Evolutionary conservation across 2,329 filamentous ascomycete species (phyloP).

Genomic region (Monosporascus sp.): DNA sequence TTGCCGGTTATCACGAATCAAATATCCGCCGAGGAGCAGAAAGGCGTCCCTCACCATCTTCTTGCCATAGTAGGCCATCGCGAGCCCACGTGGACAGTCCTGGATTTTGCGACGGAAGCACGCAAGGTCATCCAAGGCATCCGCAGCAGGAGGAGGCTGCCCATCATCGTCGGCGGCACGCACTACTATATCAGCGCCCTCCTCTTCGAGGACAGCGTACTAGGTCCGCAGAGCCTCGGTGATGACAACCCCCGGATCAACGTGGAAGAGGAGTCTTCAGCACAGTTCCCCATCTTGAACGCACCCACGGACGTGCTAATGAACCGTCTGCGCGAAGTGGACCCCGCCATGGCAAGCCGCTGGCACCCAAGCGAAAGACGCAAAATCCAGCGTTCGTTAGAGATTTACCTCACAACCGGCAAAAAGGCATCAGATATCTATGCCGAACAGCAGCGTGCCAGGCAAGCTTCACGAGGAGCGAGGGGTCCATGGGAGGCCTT

Average conservation of each 20-base stretch:
- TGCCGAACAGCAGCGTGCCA: slow-evolving; percentile 59
- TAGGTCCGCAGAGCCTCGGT: slow-evolving; percentile 30
- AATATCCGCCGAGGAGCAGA: slow-evolving; percentile 67
- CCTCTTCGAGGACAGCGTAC: slow-evolving; percentile 69
- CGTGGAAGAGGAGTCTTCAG: slow-evolving; percentile 28
- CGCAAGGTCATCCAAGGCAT: slow-evolving; percentile 70
- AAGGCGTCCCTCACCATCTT: slow-evolving; percentile 81
- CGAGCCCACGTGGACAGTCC: slow-evolving; percentile 78
- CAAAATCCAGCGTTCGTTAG: slow-evolving; percentile 83
- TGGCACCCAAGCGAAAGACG: slow-evolving; percentile 94
- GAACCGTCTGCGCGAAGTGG: slow-evolving; percentile 68
- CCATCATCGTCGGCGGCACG: slow-evolving; percentile 88
- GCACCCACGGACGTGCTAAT: slow-evolving; percentile 67
- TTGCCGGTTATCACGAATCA: slow-evolving; percentile 96
- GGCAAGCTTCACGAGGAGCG: slow-evolving; percentile 14
- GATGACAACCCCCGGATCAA: slow-evolving; percentile 31
- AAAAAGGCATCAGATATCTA: slow-evolving; percentile 82
- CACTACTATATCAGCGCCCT: slow-evolving; percentile 93
- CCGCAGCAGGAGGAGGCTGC: slow-evolving; percentile 67
- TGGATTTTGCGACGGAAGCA: slow-evolving; percentile 68
- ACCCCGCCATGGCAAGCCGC: slow-evolving; percentile 79
- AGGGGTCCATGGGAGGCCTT: slow-evolving; percentile 49
- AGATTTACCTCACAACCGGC: slow-evolving; percentile 83
- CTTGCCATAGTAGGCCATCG: slow-evolving; percentile 71
- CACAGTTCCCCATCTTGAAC: slow-evolving; percentile 64